Evolutionary conservation across 2,329 filamentous ascomycete genomes (phyloP).

Genomic region (Paradendryphiella salina): DNA sequence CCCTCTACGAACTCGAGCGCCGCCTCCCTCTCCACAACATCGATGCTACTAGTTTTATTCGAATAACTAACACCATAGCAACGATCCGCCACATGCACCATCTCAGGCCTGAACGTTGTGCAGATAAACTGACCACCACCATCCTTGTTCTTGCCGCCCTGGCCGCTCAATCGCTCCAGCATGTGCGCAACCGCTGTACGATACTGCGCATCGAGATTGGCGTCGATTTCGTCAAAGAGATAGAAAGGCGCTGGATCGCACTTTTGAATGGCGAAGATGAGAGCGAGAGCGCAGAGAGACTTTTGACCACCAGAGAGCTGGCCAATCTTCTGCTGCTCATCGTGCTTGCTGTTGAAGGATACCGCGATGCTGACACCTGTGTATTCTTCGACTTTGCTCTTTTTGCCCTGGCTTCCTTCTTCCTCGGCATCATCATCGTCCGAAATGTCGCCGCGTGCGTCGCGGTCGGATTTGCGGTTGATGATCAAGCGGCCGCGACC

Average conservation of each 20-base stretch:
- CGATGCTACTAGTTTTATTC: slow-evolving; percentile 92
- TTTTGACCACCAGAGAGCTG: slow-evolving; percentile 97
- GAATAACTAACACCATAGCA: slow-evolving; percentile 93
- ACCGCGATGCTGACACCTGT: slow-evolving; percentile 95
- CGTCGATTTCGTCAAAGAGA: slow-evolving; percentile 98
- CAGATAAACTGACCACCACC: slow-evolving; percentile 86
- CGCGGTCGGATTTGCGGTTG: slow-evolving; percentile 81
- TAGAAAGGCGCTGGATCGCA: slow-evolving; percentile 98
- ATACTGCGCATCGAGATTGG: slow-evolving; percentile 97
- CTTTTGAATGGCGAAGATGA: slow-evolving; percentile 98
- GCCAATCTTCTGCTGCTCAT: slow-evolving; percentile 97
- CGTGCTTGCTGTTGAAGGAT: slow-evolving; percentile 97
- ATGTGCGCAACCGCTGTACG: slow-evolving; percentile 92
- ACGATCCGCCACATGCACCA: slow-evolving; percentile 92
- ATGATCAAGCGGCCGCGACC: slow-evolving; percentile 91
- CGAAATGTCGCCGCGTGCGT: slow-evolving; percentile 55
- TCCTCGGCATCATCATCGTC: slow-evolving; percentile 61
- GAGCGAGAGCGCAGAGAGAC: slow-evolving; percentile 93
- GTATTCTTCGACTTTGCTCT: slow-evolving; percentile 80
- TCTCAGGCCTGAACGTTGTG: slow-evolving; percentile 97
- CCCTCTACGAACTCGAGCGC: slow-evolving; percentile 94
- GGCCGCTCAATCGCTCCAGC: slow-evolving; percentile 62
- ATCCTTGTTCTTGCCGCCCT: slow-evolving; percentile 47
- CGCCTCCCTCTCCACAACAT: slow-evolving; percentile 83
- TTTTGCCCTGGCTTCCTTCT: slow-evolving; percentile 40